phyloP scores from a whole-genome alignment of 192 early-diverging fungal species.

The Linnemannia hyalina region DNA sequence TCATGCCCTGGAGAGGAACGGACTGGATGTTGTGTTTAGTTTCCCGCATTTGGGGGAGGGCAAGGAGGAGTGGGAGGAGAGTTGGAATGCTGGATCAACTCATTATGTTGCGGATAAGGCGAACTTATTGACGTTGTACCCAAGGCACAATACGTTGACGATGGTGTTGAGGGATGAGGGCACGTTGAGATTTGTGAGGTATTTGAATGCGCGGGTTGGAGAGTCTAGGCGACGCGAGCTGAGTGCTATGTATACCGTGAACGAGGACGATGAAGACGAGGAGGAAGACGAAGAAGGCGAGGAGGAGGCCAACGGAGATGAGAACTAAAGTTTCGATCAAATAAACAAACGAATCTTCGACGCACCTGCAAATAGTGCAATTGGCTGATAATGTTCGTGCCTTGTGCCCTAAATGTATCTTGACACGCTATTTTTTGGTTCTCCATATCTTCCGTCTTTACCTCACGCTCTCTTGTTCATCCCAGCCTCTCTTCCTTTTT shows the following conservation, averaged over 20 bases:
- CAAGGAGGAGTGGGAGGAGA: constrained; percentile 59
- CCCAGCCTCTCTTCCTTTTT: too few species aligned
- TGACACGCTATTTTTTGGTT: too few species aligned
- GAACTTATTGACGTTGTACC: constrained; percentile 63
- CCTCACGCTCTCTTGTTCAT: too few species aligned
- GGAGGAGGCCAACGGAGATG: neutral
- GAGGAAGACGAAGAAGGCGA: constrained; percentile 36
- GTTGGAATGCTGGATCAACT: constrained; percentile 67
- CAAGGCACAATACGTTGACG: constrained; percentile 65
- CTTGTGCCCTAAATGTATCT: too few species aligned
- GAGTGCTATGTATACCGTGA: constrained; percentile 37
- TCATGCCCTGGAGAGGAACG: constrained; percentile 64
- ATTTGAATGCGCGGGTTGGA: constrained; percentile 61
- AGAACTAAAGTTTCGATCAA: neutral
- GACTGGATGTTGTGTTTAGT: constrained; percentile 66
- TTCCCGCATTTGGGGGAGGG: constrained; percentile 26
- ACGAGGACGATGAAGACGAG: constrained; percentile 50
- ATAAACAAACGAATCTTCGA: neutral
- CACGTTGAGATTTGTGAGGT: constrained; percentile 70
- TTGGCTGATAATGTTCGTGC: too few species aligned
- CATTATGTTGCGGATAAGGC: constrained; percentile 69
- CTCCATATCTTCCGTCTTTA: too few species aligned
- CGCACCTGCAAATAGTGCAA: too few species aligned
- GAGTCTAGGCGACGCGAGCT: constrained; percentile 43
- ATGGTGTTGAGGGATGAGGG: constrained; percentile 68